Percentiles rank a stretch among this genome's conserved stretches.
phyloP scores from a whole-genome alignment of 768 basidiomycete genomes.

The Leccinellum rugosiceps region DNA sequence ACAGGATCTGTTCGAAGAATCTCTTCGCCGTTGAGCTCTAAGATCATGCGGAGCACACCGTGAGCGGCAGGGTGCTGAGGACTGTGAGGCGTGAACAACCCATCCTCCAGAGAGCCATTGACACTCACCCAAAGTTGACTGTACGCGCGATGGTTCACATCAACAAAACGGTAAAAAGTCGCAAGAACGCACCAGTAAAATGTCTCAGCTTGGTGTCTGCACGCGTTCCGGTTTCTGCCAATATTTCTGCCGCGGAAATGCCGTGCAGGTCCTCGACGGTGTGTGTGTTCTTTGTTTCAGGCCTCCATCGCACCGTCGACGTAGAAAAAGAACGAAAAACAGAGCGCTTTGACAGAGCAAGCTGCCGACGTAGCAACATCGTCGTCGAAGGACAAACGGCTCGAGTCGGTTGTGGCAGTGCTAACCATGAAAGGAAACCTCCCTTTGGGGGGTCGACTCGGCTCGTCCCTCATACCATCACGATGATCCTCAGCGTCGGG shows the following conservation, averaged over 20 bases:
- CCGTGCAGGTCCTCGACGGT: constrained; percentile 84
- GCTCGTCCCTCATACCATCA: constrained; percentile 9
- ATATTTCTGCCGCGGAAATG: constrained; percentile 73
- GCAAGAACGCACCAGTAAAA: constrained; percentile 71
- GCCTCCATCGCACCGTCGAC: constrained; percentile 20
- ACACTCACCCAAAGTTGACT: constrained; percentile 89
- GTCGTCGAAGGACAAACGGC: constrained; percentile 27
- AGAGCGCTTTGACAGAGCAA: constrained; percentile 34
- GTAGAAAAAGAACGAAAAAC: constrained; percentile 26
- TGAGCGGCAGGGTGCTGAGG: constrained; percentile 99
- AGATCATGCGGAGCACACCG: constrained; percentile 94
- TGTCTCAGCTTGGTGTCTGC: constrained; percentile 84
- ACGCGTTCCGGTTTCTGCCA: constrained; percentile 67
- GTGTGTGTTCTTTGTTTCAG: constrained; percentile 36
- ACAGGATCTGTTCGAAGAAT: constrained; percentile 85
- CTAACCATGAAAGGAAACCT: constrained; percentile 10
- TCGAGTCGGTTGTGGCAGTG: constrained; percentile 28
- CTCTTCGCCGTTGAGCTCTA: constrained; percentile 97
- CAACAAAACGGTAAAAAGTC: not conserved
- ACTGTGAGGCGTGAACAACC: not conserved
- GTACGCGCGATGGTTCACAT: constrained; percentile 8
- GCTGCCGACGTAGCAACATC: constrained; percentile 58
- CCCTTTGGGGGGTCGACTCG: constrained; percentile 23
- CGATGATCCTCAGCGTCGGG: not conserved
- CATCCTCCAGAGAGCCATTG: not conserved